These are phyloP conservation scores for Rubroboletus satanas DNA, from an alignment of 768 basidiomycete species.

Conservation along the genomic window DNA sequence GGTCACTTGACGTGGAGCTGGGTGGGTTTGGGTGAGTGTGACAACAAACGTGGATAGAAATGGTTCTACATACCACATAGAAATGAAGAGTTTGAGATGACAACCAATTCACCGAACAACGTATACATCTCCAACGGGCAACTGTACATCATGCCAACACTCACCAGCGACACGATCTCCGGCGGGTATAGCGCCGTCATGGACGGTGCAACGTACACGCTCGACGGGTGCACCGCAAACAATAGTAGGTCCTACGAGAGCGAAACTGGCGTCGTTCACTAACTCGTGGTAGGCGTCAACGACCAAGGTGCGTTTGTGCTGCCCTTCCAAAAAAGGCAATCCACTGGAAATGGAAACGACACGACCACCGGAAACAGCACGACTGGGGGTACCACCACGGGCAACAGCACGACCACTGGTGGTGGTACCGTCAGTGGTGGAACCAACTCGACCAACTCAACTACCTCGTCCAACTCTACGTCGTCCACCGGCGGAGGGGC, in stretches of 20 bases:
- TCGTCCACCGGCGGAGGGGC: constrained; percentile 7
- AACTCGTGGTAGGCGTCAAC: constrained; percentile 5
- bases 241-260: not conserved
- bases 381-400: not conserved
- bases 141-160: constrained; percentile 57
- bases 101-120: constrained; percentile 39
- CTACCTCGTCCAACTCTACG: constrained; percentile 19
- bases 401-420: constrained; percentile 3
- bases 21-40: constrained; percentile 46
- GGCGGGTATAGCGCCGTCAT: constrained; percentile 36
- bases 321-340: constrained; percentile 25
- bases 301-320: constrained; percentile 26
- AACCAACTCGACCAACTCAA: constrained; percentile 24
- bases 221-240: constrained; percentile 36
- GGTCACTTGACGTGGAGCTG: constrained; percentile 49
- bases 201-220: constrained; percentile 36
- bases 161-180: constrained; percentile 47
- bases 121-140: constrained; percentile 45
- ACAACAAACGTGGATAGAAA: not conserved
- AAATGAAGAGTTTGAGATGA: constrained; percentile 57
- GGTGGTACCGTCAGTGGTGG: constrained; percentile 5
- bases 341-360: constrained; percentile 6
- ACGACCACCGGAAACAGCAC: not conserved
- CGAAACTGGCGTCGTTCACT: not conserved
- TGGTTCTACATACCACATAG: constrained; percentile 14